Evolutionary conservation across 768 basidiomycete genomes (phyloP), one percentile per base, ranked within the genome.

Genomic region (Rhodosporidiobolus odoratus): DNA sequence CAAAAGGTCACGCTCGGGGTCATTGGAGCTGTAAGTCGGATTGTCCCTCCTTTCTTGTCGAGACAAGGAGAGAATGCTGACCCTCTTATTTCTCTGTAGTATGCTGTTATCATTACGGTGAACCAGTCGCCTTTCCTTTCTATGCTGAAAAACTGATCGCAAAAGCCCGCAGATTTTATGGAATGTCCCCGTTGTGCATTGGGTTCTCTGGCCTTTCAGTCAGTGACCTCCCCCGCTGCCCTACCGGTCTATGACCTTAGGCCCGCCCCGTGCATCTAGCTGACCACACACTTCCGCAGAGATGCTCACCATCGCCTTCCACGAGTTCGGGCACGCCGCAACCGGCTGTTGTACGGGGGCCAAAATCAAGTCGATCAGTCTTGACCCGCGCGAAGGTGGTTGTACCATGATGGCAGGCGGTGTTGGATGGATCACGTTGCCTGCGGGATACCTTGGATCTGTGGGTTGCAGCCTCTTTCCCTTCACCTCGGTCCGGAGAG

Each of bases 361-460:
- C 17, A 67, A 59, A 25, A 62, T 76, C 65, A 73, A 75, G 66
- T 54, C 47, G 13, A 76, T 76, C 59, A 59, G 62, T n/a, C 65
- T 75, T 15, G 75, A 76, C 41, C 71, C 73, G 88, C 90, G 92
- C n/a, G 16, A 41, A 62, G 66, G 64, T 8, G 64, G 73, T 1
- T 58, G 56, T 30, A 94, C 92, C 8, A 82, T 83, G 43, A 93
- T 94, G 92, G 87, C 88, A 23, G 92, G 92, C 37, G 92, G 91
- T 1, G 85, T 93, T 50, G 37, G 74, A 13, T 57, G 30, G 13
- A 58, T 74, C 37, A 74, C 68, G 15, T 47, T 74, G 0, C 69
- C 66, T 15, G 72, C 73, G 7, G 75, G 75, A 30, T 77, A 77
- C 54, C 58, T 76, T 5, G 90, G 91, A 40, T 89, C 76, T 90